These are phyloP conservation scores for Dioscorea alata DNA, from an alignment of 106 monocot species.

Conservation along the genomic window DNA sequence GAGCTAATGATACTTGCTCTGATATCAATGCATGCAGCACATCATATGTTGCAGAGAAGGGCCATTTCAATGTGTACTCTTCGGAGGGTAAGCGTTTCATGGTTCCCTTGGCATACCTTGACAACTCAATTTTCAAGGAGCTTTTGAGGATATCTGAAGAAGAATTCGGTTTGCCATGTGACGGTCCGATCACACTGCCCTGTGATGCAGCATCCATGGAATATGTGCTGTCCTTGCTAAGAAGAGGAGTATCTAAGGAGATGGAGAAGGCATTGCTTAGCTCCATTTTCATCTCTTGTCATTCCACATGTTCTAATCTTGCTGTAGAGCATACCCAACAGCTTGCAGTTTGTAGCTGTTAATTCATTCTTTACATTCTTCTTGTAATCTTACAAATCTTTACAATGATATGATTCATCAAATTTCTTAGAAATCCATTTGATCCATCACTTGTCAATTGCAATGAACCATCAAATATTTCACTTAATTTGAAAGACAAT, in stretches of 20 bases:
- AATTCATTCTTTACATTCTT: too few species aligned
- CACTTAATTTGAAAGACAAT: too few species aligned
- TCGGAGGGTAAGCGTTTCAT: background rate
- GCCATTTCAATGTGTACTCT: background rate
- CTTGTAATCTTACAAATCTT: too few species aligned
- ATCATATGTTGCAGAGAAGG: background rate
- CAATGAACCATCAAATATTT: too few species aligned
- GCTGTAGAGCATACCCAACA: too few species aligned
- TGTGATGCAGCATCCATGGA: constrained; percentile 6
- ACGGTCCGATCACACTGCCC: background rate
- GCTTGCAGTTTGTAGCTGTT: too few species aligned
- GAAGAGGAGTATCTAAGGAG: background rate
- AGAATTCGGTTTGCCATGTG: background rate
- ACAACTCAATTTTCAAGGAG: background rate
- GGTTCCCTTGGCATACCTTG: background rate
- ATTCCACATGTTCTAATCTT: too few species aligned
- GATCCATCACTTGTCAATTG: too few species aligned
- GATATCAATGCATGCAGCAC: background rate
- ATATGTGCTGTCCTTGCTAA: background rate
- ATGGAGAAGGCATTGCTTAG: background rate
- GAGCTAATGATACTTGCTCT: too few species aligned
- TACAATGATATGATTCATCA: too few species aligned
- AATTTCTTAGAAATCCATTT: too few species aligned
- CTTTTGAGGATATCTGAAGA: constrained; percentile 5
- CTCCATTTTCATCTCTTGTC: background rate